phyloP scores from a whole-genome alignment of 2,329 filamentous ascomycete species.

The Aspergillus fischeri region DNA sequence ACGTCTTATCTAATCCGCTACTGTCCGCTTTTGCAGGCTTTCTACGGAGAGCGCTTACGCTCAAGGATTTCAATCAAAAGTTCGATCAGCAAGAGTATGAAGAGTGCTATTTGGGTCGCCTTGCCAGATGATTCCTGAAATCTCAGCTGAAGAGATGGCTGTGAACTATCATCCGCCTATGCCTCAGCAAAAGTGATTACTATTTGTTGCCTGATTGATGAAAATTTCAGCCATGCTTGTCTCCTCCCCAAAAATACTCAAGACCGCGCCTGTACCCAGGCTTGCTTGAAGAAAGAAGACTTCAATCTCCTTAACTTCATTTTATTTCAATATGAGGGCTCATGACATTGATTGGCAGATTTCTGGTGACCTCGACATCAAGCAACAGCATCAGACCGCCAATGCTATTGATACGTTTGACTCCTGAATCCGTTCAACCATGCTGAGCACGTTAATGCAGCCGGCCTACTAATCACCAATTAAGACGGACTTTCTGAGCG shows the following conservation, averaged over 20 bases:
- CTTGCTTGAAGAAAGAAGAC: no score
- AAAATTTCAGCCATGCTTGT: not conserved
- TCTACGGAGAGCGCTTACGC: not conserved
- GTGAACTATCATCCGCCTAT: not conserved
- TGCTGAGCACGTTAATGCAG: not conserved
- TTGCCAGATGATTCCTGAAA: not conserved
- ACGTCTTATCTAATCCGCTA: constrained; percentile 31
- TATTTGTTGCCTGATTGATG: not conserved
- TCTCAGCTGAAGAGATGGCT: not conserved
- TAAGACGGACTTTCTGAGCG: not conserved
- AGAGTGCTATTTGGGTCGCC: not conserved
- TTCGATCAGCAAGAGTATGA: not conserved
- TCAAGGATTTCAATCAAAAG: not conserved
- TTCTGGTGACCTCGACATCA: not conserved
- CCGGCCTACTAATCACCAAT: not conserved
- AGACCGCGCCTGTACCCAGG: not conserved
- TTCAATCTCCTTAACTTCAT: no score
- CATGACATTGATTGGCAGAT: not conserved
- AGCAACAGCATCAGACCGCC: not conserved
- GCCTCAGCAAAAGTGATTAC: not conserved
- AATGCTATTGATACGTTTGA: not conserved
- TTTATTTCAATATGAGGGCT: not conserved
- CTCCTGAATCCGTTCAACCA: not conserved
- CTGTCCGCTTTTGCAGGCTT: constrained; percentile 6
- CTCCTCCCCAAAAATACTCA: not conserved